Evolutionary conservation across 2,329 filamentous ascomycete species (phyloP).

Genomic region (Rhynchosporium agropyri): DNA sequence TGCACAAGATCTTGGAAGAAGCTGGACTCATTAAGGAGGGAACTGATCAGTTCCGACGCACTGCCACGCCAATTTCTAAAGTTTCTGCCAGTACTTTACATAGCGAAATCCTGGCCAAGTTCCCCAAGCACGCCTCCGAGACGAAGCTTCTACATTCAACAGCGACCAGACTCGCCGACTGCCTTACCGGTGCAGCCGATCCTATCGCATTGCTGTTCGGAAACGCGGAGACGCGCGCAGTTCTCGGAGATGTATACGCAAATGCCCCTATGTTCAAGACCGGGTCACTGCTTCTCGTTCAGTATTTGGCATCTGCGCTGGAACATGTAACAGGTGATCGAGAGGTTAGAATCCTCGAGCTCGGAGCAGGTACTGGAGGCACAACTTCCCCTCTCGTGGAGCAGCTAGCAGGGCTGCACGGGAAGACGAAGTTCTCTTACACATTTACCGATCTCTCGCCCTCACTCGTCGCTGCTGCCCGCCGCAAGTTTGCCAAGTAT

Average conservation of each 20-base stretch:
- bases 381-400: constrained; percentile 41
- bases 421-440: constrained; percentile 41
- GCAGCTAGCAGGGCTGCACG: constrained; percentile 39
- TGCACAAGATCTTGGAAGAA: constrained; percentile 40
- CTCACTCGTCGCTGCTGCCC: constrained; percentile 36
- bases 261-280: constrained; percentile 31
- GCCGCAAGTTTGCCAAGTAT: constrained; percentile 21
- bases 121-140: constrained; percentile 41
- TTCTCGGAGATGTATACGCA: constrained; percentile 36
- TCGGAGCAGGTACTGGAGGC: constrained; percentile 49
- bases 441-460: constrained; percentile 49
- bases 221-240: constrained; percentile 28
- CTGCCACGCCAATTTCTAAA: constrained; percentile 36
- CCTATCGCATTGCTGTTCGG: constrained; percentile 35
- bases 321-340: background rate
- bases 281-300: constrained; percentile 23
- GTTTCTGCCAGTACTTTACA: constrained; percentile 28
- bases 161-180: constrained; percentile 31
- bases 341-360: constrained; percentile 46
- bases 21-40: constrained; percentile 26
- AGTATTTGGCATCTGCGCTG: constrained; percentile 5
- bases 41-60: constrained; percentile 24
- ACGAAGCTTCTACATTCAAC: constrained; percentile 31
- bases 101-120: constrained; percentile 16
- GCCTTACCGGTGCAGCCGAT: constrained; percentile 33